phyloP scores from a whole-genome alignment of 768 basidiomycete genomes.

The Panus rudis region DNA sequence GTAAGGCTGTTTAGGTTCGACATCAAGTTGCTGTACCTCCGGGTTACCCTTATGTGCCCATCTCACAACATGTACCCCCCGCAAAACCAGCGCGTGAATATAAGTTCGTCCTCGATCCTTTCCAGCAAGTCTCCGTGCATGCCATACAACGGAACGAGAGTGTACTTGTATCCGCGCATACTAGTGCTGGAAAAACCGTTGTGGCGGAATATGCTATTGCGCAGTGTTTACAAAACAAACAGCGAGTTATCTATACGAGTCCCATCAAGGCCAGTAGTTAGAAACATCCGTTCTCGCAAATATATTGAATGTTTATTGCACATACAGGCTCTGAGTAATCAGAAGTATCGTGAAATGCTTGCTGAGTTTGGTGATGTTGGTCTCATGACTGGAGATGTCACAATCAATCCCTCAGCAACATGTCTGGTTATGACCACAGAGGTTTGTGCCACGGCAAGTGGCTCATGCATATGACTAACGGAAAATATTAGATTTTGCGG shows the following conservation, averaged over 20 bases:
- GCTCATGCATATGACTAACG: background rate
- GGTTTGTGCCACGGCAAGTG: conserved; percentile 35
- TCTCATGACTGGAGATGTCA: conserved; percentile 98
- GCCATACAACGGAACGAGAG: conserved; percentile 97
- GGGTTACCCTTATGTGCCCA: conserved; percentile 84
- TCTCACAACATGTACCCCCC: conserved; percentile 85
- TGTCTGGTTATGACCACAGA: conserved; percentile 99
- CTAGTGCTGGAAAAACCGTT: conserved; percentile 98
- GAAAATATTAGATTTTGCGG: conserved; percentile 70
- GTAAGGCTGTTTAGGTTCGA: conserved; percentile 60
- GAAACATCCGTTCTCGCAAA: background rate
- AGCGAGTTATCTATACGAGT: conserved; percentile 97
- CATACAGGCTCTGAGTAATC: conserved; percentile 88
- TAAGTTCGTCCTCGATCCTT: conserved; percentile 95
- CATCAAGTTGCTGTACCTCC: conserved; percentile 96
- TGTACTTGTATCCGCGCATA: conserved; percentile 96
- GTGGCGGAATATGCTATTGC: conserved; percentile 99
- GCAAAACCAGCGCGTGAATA: conserved; percentile 88
- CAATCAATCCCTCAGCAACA: conserved; percentile 94
- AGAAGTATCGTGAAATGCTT: conserved; percentile 97
- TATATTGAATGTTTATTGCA: conserved; percentile 12
- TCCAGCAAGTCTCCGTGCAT: conserved; percentile 90
- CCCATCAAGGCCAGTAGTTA: conserved; percentile 85
- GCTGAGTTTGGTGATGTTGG: conserved; percentile 98
- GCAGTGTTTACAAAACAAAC: conserved; percentile 86